phyloP scores from a whole-genome alignment of 768 basidiomycete genomes.

The Leccinum aurantiacum region DNA sequence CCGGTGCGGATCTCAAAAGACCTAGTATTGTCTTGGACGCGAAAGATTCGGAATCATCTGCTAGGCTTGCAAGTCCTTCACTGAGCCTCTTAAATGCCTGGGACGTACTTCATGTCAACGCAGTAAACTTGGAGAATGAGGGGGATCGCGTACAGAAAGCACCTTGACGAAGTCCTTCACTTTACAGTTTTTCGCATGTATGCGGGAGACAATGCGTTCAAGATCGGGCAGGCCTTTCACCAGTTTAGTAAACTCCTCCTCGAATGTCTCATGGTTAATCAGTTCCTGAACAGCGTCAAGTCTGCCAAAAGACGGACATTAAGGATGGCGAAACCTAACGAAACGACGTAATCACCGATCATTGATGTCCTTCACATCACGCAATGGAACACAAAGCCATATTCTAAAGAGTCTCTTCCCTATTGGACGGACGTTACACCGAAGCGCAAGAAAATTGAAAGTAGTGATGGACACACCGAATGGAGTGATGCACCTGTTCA shows the following conservation, averaged over 20 bases:
- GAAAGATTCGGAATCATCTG: slow-evolving; percentile 69
- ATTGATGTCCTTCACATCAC: slow-evolving; percentile 81
- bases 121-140: background rate
- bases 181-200: slow-evolving; percentile 90
- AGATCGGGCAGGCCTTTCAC: slow-evolving; percentile 87
- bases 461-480: slow-evolving; percentile 56
- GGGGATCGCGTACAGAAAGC: slow-evolving; percentile 51
- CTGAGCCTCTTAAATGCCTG: slow-evolving; percentile 78
- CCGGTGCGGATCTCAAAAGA: slow-evolving; percentile 78
- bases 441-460: slow-evolving; percentile 5
- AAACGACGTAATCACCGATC: slow-evolving; percentile 56
- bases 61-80: slow-evolving; percentile 61
- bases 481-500: slow-evolving; percentile 85
- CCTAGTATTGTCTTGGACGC: slow-evolving; percentile 73
- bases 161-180: slow-evolving; percentile 87
- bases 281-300: slow-evolving; percentile 95
- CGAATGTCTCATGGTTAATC: slow-evolving; percentile 75
- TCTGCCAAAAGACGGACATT: slow-evolving; percentile 41
- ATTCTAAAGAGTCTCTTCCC: slow-evolving; percentile 95
- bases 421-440: slow-evolving; percentile 30
- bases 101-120: slow-evolving; percentile 6
- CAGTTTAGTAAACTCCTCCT: slow-evolving; percentile 68
- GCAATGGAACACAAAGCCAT: slow-evolving; percentile 93
- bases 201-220: slow-evolving; percentile 90
- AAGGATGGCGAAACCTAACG: slow-evolving; percentile 10